A percentile compares a stretch with the other conserved stretches of the same genome.
Evolutionary conservation across 768 basidiomycete species (phyloP).

Genomic region (Panellus pusillus): DNA sequence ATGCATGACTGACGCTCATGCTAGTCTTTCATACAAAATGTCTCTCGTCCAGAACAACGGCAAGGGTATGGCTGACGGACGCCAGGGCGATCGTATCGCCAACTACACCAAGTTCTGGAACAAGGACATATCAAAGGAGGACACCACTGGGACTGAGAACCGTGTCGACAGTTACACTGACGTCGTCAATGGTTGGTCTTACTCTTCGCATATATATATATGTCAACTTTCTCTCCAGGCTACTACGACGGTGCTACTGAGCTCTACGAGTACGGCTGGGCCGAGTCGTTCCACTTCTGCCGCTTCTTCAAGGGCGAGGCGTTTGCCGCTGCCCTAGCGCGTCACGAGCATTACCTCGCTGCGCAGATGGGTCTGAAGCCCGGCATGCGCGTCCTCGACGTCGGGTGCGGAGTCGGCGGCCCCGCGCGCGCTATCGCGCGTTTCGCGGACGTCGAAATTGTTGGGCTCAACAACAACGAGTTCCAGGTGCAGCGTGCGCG

Average conservation of each 20-base stretch:
- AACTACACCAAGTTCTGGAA: constrained; percentile 94
- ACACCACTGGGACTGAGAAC: constrained; percentile 61
- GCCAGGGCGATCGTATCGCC: constrained; percentile 19
- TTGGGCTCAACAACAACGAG: constrained; percentile 94
- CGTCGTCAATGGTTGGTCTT: constrained; percentile 69
- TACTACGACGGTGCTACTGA: constrained; percentile 98
- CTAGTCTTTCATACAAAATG: constrained; percentile 7
- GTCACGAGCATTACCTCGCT: constrained; percentile 97
- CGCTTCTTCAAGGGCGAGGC: constrained; percentile 93
- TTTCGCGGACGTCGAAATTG: constrained; percentile 82
- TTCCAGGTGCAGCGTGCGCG: constrained; percentile 90
- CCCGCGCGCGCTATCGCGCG: constrained; percentile 94
- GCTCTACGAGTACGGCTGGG: constrained; percentile 95
- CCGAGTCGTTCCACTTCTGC: constrained; percentile 91
- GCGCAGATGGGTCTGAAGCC: constrained; percentile 80
- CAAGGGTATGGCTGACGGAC: constrained; percentile 17
- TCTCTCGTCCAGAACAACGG: constrained; percentile 2
- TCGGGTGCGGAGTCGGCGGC: constrained; percentile 97
- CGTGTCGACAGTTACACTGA: constrained; percentile 85
- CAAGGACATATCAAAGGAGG: constrained; percentile 73
- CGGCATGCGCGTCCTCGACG: constrained; percentile 96
- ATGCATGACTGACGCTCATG: neutral
- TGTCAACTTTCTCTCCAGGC: constrained; percentile 42
- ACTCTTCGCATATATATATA: neutral
- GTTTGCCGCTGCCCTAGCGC: constrained; percentile 73